Percentiles rank a stretch among this genome's conserved stretches.
Conservation (phyloP, 2,329 filamentous ascomycete species). For the Chaetomiaceae sp. region DNA sequence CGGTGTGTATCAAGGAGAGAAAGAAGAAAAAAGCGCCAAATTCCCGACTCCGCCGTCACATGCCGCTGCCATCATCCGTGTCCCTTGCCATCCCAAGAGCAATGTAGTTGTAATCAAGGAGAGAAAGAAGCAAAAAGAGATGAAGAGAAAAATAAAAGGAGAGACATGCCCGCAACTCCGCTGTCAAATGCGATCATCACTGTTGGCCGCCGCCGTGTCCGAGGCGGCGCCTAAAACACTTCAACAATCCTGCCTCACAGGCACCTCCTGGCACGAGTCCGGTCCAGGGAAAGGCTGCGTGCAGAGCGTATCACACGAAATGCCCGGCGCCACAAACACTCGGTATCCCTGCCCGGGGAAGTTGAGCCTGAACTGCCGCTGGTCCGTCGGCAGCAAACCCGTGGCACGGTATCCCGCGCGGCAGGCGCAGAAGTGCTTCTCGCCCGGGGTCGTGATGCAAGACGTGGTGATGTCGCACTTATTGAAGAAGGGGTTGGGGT, state of each 20-base stretch:
- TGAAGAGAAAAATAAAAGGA: not conserved
- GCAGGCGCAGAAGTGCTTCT: conserved; percentile 18
- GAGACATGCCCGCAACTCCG: not conserved
- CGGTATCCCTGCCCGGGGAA: conserved; percentile 18
- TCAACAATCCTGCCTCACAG: conserved; percentile 12
- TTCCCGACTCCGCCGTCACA: too few relatives aligned
- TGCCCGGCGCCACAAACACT: conserved; percentile 19
- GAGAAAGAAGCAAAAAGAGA: not conserved
- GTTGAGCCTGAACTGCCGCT: conserved; percentile 17
- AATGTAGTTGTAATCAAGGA: too few relatives aligned
- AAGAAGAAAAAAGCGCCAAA: not conserved
- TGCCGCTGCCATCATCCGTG: too few relatives aligned
- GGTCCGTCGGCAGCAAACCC: conserved; percentile 12
- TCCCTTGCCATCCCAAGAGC: too few relatives aligned
- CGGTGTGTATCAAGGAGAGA: not conserved
- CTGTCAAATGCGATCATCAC: not conserved
- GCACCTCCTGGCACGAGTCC: conserved; percentile 18
- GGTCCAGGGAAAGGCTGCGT: conserved; percentile 15
- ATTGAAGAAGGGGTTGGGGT: conserved; percentile 22
- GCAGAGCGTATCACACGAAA: conserved; percentile 18
- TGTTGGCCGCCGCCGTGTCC: too few relatives aligned
- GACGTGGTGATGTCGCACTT: conserved; percentile 22
- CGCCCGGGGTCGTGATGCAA: conserved; percentile 12
- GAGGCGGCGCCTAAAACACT: not conserved
- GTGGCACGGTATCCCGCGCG: conserved; percentile 19